Conservation (phyloP, 768 basidiomycete genomes). For the Hydnomerulius pinastri region DNA sequence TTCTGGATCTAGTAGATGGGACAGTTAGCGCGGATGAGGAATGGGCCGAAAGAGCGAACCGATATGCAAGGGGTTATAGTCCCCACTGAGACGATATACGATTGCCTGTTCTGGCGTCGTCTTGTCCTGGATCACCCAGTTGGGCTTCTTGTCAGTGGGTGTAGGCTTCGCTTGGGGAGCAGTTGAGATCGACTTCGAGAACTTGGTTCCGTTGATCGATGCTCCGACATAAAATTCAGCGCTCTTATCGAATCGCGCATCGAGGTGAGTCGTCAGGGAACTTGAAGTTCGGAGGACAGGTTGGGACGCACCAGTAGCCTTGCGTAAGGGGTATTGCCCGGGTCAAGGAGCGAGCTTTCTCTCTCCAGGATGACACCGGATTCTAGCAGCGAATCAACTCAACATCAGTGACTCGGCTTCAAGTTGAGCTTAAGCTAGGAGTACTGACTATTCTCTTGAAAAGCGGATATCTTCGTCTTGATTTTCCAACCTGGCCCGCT, state of each 20-base stretch:
- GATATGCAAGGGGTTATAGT: slow-evolving; percentile 55
- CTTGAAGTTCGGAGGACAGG: too few species aligned
- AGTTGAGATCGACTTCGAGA: slow-evolving; percentile 40
- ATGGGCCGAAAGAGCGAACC: slow-evolving; percentile 24
- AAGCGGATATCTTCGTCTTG: slow-evolving; percentile 60
- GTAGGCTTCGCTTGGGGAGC: slow-evolving; percentile 36
- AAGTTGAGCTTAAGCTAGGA: neutral
- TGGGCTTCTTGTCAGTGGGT: slow-evolving; percentile 41
- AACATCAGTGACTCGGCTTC: too few species aligned
- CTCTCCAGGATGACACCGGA: slow-evolving; percentile 65
- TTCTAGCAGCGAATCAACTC: too few species aligned
- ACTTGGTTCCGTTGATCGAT: slow-evolving; percentile 23
- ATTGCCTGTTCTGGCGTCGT: slow-evolving; percentile 45
- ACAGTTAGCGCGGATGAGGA: neutral
- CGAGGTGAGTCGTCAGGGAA: too few species aligned
- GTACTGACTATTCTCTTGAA: slow-evolving; percentile 73
- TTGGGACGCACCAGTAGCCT: slow-evolving; percentile 51
- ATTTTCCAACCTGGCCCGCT: slow-evolving; percentile 75
- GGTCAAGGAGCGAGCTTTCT: slow-evolving; percentile 61
- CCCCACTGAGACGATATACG: slow-evolving; percentile 50
- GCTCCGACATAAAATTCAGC: slow-evolving; percentile 20
- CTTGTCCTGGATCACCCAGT: slow-evolving; percentile 42
- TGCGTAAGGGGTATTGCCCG: slow-evolving; percentile 55
- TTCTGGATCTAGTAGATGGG: slow-evolving; percentile 51
- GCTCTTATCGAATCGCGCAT: slow-evolving; percentile 19